phyloP scores from a whole-genome alignment of 2,329 filamentous ascomycete genomes.

The Aspergillus aculeatinus region DNA sequence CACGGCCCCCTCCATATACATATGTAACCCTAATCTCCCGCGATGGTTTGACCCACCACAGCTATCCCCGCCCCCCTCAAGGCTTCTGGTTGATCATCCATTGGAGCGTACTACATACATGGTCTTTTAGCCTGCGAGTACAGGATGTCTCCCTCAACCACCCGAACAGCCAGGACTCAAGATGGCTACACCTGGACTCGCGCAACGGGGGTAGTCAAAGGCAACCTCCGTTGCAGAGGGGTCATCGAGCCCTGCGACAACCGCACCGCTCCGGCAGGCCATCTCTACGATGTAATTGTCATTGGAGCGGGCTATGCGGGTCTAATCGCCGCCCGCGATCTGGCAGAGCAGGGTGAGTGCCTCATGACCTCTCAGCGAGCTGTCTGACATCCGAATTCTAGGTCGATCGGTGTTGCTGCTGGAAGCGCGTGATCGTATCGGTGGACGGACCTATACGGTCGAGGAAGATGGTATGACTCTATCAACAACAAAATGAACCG shows the following conservation, averaged over 20 bases:
- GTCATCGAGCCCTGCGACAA: conserved; percentile 6
- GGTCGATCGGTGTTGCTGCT: conserved; percentile 34
- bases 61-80: neutral
- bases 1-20: too few species aligned
- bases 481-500: neutral
- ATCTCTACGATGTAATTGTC: conserved; percentile 25
- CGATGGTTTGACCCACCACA: neutral
- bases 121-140: neutral
- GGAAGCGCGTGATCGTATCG: conserved; percentile 51
- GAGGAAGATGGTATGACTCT: conserved; percentile 5
- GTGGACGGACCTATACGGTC: conserved; percentile 35
- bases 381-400: neutral
- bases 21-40: too few species aligned
- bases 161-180: neutral
- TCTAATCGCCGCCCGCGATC: conserved; percentile 31
- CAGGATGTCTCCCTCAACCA: neutral
- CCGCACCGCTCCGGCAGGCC: neutral
- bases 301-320: conserved; percentile 35
- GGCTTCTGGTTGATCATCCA: too few species aligned
- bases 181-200: conserved; percentile 7
- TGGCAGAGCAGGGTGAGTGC: conserved; percentile 17
- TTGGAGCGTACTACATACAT: too few species aligned
- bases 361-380: too few species aligned
- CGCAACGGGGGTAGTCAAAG: neutral
- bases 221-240: conserved; percentile 2